Base-by-base conservation (phyloP, 2,329 filamentous ascomycete genomes). In the Periconia sp. region DNA sequence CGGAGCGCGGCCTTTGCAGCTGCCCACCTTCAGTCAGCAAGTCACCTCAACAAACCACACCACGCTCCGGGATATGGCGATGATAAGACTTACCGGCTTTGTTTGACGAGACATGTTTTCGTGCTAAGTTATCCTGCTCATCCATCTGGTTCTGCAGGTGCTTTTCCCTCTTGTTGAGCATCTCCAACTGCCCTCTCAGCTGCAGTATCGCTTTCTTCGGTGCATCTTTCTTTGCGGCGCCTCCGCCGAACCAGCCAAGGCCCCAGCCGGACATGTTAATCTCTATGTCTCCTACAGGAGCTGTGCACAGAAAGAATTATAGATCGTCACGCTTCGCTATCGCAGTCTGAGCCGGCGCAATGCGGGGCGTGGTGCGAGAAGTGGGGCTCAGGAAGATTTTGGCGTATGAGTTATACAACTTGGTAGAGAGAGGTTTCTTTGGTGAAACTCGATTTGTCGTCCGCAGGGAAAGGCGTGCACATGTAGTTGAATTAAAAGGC, bases 131-230 rank as follows among this genome's bases (percentile, higher is more conserved):
- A 63, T 96, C 90, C 71, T 97, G 92, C 71, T 97, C 91, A 18
- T 90, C 86, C 78, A 97, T 96, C 77, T 95, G 91, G 52, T 82
- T 88, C 72, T 94, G 87, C 50, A 97, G 75, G 68, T 97, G 90
- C 71, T 84, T 88, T 78, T 97, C 92, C 48, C 92, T 83, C 81
- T 99, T 99, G 76, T 95, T 90, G 67, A 99, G 81, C 92, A 97
- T 97, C 61, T 96, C 92, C 31, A 97, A 81, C 77, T 96, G 92
- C 65, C 87, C 82, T 59, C 94, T 85, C 65, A 99, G 78, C 48
- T 83, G 83, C 43, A 99, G 79, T 64, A 99, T 99, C 58, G 94
- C 94, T 78, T 96, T 94, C 82, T 99, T 99, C 44, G 94, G 90
- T 48, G 85, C 87, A 76, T 96, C 90, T 78, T 95, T 96, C 76